Base-by-base conservation (phyloP, 768 basidiomycete species). In the Fomitopsis pulvina region DNA sequence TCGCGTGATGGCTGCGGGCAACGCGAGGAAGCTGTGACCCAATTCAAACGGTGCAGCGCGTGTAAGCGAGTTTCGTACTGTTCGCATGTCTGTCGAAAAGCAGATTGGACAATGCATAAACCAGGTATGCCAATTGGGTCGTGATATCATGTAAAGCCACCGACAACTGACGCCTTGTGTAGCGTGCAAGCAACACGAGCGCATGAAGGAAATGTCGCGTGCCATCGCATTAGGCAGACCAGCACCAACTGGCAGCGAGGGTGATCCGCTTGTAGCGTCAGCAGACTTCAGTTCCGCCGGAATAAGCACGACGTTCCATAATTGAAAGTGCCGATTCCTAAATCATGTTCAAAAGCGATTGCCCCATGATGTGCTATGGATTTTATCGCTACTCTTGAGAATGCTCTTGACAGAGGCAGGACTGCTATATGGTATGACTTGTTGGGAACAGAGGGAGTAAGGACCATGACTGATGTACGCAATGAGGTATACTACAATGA, bases 31-130 rank as follows among this genome's bases (percentile, higher is more conserved):
- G 52, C 48, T 10, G 63, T 67, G 4, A 66, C 66, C 14, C 58
- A 72, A 53, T 73, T 68, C 56, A 71, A 74, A 52, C 67, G 68
- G 12, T 75, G 73, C 57, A 54, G 66, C 22, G 66, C 62, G 16
- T 74, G 74, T 53, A 63, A 63, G 20, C 52, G 58, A 50, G 66
- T 62, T n/a, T 41, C 59, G 22, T 68, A 66, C 41, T 68, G 68
- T 43, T 56, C 60, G 10, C 43, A 44, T 22, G 49, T 44, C 7
- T 70, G 66, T 51, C 64, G 66, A 49, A 67, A 64, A 55, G 40
- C 34, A 16, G 61, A 67, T 54, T 66, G 66, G 68, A 55, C 54
- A 28, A 30, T 45, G 5, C 65, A 66, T 44, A 66, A 63, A 50
- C 45, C 53, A 9, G 41, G 57, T 63, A 37, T 8, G 14, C 28